Evolutionary conservation across 352 stramenopile genomes (phyloP).

Genomic region (Phytophthora sojae): DNA sequence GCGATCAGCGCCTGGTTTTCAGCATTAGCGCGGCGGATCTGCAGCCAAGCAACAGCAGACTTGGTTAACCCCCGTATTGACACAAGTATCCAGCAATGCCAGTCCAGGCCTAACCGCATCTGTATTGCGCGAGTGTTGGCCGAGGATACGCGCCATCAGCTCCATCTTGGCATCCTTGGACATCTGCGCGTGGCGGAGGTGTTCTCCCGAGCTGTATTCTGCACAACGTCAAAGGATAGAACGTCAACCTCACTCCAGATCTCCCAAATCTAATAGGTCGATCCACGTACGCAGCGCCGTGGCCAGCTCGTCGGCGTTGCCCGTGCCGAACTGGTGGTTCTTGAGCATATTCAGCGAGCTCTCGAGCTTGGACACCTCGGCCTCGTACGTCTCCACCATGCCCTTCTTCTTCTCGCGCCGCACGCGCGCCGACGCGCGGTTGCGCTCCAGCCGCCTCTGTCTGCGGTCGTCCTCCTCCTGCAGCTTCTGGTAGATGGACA

Average conservation of each 20-base stretch:
- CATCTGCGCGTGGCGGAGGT: slow-evolving; percentile 84
- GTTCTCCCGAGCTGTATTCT: slow-evolving; percentile 84
- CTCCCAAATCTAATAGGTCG: not conserved
- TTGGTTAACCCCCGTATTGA: not conserved
- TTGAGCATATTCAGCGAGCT: slow-evolving; percentile 84
- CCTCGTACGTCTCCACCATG: slow-evolving; percentile 90
- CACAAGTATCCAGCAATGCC: not conserved
- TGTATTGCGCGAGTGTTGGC: slow-evolving; percentile 79
- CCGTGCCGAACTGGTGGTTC: slow-evolving; percentile 74
- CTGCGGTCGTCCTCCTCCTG: slow-evolving; percentile 87
- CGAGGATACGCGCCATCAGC: slow-evolving; percentile 78
- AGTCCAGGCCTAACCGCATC: slow-evolving; percentile 55
- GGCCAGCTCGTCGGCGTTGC: slow-evolving; percentile 69
- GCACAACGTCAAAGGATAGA: slow-evolving; percentile 1
- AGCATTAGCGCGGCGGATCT: slow-evolving; percentile 84
- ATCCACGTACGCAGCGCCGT: slow-evolving; percentile 70
- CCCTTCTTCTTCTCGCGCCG: slow-evolving; percentile 90
- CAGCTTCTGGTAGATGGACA: slow-evolving; percentile 91
- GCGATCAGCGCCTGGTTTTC: slow-evolving; percentile 86
- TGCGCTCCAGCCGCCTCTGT: slow-evolving; percentile 79
- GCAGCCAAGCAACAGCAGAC: not conserved
- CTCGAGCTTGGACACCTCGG: slow-evolving; percentile 88
- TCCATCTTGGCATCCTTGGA: slow-evolving; percentile 89
- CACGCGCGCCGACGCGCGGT: slow-evolving; percentile 78
- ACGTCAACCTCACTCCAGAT: not conserved